Evolutionary conservation across 2,329 filamentous ascomycete species (phyloP).

Genomic region (Sclerotiophoma versabilis): DNA sequence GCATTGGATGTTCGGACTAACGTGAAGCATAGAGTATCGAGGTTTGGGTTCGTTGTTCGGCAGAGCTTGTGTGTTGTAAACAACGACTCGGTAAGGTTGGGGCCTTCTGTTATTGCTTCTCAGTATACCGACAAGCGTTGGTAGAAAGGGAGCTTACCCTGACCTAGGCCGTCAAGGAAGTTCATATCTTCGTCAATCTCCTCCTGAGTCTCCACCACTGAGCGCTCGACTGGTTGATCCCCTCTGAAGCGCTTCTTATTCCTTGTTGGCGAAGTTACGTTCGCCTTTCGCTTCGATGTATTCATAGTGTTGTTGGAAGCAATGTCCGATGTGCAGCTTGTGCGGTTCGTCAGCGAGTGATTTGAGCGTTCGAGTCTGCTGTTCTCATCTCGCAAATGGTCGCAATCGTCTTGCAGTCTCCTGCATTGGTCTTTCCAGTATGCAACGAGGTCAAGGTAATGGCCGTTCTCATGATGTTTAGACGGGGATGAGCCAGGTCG

Average conservation of each 20-base stretch:
- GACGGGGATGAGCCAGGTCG: constrained; percentile 29
- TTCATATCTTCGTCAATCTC: constrained; percentile 37
- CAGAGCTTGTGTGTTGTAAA: constrained; percentile 41
- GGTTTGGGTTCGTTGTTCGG: constrained; percentile 22
- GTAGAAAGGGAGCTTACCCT: constrained; percentile 20
- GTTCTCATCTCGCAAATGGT: constrained; percentile 30
- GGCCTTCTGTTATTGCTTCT: constrained; percentile 27
- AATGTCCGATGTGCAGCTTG: not conserved
- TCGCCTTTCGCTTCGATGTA: constrained; percentile 31
- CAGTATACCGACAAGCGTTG: not conserved
- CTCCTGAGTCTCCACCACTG: constrained; percentile 24
- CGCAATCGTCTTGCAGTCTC: constrained; percentile 31
- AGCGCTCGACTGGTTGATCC: constrained; percentile 12
- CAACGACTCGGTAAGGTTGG: constrained; percentile 33
- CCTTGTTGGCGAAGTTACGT: constrained; percentile 13
- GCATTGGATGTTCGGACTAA: constrained; percentile 32
- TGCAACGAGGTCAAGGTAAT: constrained; percentile 50
- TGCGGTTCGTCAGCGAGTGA: constrained; percentile 24
- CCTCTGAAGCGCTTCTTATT: constrained; percentile 26
- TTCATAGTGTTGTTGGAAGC: not conserved
- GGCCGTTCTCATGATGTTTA: constrained; percentile 31
- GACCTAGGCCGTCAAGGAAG: constrained; percentile 35
- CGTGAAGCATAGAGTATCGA: constrained; percentile 33
- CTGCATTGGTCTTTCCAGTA: constrained; percentile 48
- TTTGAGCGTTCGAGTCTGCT: constrained; percentile 39